These are phyloP conservation scores for Barbatosphaeria neglecta DNA, from an alignment of 495 filamentous ascomycete genomes.

Conservation along the genomic window DNA sequence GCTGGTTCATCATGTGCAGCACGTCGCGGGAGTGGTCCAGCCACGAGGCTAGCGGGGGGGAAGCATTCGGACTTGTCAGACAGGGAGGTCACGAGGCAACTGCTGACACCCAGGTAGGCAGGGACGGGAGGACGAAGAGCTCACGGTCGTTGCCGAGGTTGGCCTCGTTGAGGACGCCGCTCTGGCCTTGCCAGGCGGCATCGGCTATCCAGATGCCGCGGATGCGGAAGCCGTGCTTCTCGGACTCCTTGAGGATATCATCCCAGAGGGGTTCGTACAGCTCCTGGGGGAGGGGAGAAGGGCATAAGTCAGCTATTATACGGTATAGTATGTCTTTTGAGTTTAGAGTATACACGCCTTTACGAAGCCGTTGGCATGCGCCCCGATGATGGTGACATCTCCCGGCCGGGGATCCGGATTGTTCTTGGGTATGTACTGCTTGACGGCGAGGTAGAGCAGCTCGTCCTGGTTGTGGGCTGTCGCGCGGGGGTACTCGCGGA, in stretches of 20 bases:
- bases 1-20: constrained; percentile 74
- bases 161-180: constrained; percentile 62
- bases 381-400: constrained; percentile 73
- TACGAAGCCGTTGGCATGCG: constrained; percentile 83
- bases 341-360: constrained; percentile 43
- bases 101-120: not conserved
- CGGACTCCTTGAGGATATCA: constrained; percentile 46
- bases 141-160: constrained; percentile 69
- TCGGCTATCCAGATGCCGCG: constrained; percentile 82
- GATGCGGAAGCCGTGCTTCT: constrained; percentile 48
- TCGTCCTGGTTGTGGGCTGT: constrained; percentile 53
- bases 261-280: constrained; percentile 84
- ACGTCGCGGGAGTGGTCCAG: constrained; percentile 79
- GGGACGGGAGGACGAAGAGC: constrained; percentile 5
- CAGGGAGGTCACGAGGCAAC: not conserved
- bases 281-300: constrained; percentile 36
- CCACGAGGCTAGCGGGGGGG: constrained; percentile 80
- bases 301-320: too few species aligned
- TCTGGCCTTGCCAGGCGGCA: constrained; percentile 63
- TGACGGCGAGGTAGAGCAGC: constrained; percentile 55
- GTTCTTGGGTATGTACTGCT: constrained; percentile 69
- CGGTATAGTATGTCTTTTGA: too few species aligned
- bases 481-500: constrained; percentile 59
- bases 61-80: constrained; percentile 27
- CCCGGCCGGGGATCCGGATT: constrained; percentile 52